phyloP scores from a whole-genome alignment of 345 rosid genomes.

The Clausena lansium region DNA sequence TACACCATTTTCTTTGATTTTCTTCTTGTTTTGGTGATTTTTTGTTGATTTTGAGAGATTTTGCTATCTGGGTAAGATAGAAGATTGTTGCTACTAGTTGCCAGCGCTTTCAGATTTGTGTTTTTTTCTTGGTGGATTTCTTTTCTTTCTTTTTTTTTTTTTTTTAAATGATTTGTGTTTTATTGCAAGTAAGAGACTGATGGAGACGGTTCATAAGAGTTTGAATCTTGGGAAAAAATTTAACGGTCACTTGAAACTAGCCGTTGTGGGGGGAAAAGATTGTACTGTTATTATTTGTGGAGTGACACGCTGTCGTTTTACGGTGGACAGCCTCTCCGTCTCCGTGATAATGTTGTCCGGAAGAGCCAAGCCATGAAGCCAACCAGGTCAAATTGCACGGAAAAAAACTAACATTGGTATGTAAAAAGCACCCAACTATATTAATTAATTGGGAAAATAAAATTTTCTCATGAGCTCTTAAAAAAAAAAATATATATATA shows the following conservation, averaged over 20 bases:
- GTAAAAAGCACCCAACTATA: background rate
- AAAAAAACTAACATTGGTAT: background rate
- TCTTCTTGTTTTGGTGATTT: background rate
- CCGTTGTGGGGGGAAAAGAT: slow-evolving; percentile 32
- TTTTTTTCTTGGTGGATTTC: background rate
- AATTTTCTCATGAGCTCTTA: too few relatives aligned
- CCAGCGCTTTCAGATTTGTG: slow-evolving; percentile 23
- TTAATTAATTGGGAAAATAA: too few relatives aligned
- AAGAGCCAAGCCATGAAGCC: too few relatives aligned
- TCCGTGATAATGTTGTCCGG: too few relatives aligned
- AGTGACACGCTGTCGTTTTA: slow-evolving; percentile 26
- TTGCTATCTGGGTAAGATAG: slow-evolving; percentile 11
- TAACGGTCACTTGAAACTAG: slow-evolving; percentile 54
- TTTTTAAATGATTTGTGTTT: background rate
- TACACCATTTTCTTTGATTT: slow-evolving; percentile 46
- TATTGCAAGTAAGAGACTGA: background rate
- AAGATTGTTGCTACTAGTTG: slow-evolving; percentile 15
- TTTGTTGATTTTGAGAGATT: background rate
- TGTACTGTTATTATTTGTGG: background rate
- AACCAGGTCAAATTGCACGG: too few relatives aligned
- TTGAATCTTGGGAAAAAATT: slow-evolving; percentile 21
- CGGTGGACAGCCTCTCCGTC: background rate
- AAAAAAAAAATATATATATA: too few relatives aligned
- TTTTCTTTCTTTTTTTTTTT: background rate
- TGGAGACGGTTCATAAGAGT: background rate